These are phyloP conservation scores for Nemania abortiva DNA, from an alignment of 2,329 filamentous ascomycete species.

Conservation along the genomic window DNA sequence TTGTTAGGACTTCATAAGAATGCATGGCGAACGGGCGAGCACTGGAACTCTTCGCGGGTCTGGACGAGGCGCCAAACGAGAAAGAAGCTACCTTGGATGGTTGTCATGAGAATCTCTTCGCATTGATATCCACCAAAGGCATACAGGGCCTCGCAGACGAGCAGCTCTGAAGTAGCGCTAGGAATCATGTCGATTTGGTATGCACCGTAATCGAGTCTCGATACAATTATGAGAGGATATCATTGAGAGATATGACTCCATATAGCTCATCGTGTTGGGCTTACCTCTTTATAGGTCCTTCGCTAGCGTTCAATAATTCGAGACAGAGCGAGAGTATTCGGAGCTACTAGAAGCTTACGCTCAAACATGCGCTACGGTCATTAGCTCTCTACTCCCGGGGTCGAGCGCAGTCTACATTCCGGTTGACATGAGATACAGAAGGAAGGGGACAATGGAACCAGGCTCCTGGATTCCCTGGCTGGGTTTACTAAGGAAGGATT, in stretches of 20 bases:
- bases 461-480: not conserved
- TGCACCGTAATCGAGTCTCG: not conserved
- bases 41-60: conserved; percentile 41
- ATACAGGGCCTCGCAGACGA: conserved; percentile 38
- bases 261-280: too few relatives aligned
- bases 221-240: conserved; percentile 4
- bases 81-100: conserved; percentile 37
- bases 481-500: not conserved
- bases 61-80: conserved; percentile 43
- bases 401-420: not conserved
- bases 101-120: conserved; percentile 27
- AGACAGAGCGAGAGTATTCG: not conserved
- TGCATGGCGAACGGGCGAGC: conserved; percentile 41
- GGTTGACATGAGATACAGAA: not conserved
- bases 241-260: not conserved
- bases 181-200: conserved; percentile 30
- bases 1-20: conserved; percentile 39
- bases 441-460: not conserved
- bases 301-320: not conserved
- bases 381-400: not conserved
- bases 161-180: conserved; percentile 16
- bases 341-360: not conserved
- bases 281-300: not conserved
- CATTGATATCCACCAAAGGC: conserved; percentile 34
- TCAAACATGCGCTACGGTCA: not conserved